Percentiles rank a stretch among this genome's conserved stretches.
Evolutionary conservation across 306 rosid genomes (phyloP).

Genomic region (Phaseolus lunatus): DNA sequence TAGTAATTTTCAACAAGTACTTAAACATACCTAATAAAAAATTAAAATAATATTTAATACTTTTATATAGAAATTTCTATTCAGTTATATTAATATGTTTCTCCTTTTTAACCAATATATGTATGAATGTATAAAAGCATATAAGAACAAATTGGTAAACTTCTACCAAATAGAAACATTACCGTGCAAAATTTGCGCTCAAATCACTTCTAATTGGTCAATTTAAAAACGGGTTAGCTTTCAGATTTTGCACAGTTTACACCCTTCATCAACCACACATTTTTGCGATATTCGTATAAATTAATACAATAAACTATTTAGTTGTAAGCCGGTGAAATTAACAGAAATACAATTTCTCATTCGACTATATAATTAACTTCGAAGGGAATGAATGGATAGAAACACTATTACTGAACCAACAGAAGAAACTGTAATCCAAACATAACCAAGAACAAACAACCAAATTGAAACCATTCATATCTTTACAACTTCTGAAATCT

Average conservation of each 20-base stretch:
- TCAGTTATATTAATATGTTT: too few relatives aligned
- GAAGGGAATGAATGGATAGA: not conserved
- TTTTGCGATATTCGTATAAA: too few relatives aligned
- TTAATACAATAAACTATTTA: too few relatives aligned
- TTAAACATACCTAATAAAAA: too few relatives aligned
- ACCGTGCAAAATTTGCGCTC: too few relatives aligned
- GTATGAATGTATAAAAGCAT: too few relatives aligned
- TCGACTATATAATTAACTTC: not conserved
- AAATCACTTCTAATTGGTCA: not conserved
- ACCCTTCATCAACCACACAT: not conserved
- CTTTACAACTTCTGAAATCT: constrained; percentile 12
- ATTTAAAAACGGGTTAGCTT: not conserved
- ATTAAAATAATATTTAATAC: too few relatives aligned
- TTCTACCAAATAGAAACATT: too few relatives aligned
- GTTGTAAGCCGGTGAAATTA: not conserved
- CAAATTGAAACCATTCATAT: constrained; percentile 7
- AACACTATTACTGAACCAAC: not conserved
- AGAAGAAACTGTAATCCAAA: constrained; percentile 3
- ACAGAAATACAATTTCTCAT: too few relatives aligned
- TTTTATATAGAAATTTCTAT: too few relatives aligned
- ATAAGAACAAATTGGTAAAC: not conserved
- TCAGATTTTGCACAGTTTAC: not conserved
- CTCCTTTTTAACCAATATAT: too few relatives aligned
- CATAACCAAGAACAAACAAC: constrained; percentile 6
- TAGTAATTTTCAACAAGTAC: too few relatives aligned